These are phyloP conservation scores for Exutisphaerella laricina DNA, from an alignment of 2,329 filamentous ascomycete genomes.

Conservation along the genomic window DNA sequence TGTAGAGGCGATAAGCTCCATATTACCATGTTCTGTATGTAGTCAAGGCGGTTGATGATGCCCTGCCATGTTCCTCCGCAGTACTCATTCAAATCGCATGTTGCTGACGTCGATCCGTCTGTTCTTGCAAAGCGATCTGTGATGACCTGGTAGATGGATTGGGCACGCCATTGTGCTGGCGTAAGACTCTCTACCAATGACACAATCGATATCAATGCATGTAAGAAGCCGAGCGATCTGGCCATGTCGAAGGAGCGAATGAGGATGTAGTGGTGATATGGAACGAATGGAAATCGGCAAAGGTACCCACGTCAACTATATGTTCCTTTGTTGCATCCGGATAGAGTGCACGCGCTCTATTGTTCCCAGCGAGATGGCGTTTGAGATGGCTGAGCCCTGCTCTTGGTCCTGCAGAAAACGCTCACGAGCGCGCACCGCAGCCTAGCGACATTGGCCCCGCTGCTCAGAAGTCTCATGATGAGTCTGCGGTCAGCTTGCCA, in stretches of 20 bases:
- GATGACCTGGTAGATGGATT: slow-evolving; percentile 55
- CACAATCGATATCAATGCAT: not conserved
- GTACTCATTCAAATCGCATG: slow-evolving; percentile 40
- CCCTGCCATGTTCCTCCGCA: slow-evolving; percentile 48
- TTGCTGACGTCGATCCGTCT: slow-evolving; percentile 41
- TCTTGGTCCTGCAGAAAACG: not conserved
- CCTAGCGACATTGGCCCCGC: not conserved
- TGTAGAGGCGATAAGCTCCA: not conserved
- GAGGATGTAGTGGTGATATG: not conserved
- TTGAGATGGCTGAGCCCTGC: not conserved
- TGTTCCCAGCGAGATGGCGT: not conserved
- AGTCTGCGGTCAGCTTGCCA: not conserved
- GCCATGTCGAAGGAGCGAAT: not conserved
- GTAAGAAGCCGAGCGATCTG: not conserved
- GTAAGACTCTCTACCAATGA: not conserved
- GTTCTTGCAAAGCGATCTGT: slow-evolving; percentile 52
- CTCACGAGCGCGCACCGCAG: not conserved
- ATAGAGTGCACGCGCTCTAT: not conserved
- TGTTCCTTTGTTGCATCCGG: not conserved
- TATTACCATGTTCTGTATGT: slow-evolving; percentile 42
- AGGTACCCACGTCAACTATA: not conserved
- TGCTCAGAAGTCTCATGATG: not conserved
- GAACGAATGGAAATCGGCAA: too few relatives aligned
- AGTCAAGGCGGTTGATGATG: slow-evolving; percentile 42
- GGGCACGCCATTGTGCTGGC: slow-evolving; percentile 35